Evolutionary conservation across 345 rosid species (phyloP), one percentile per base, ranked within the genome.

Genomic region (Litchi chinensis): DNA sequence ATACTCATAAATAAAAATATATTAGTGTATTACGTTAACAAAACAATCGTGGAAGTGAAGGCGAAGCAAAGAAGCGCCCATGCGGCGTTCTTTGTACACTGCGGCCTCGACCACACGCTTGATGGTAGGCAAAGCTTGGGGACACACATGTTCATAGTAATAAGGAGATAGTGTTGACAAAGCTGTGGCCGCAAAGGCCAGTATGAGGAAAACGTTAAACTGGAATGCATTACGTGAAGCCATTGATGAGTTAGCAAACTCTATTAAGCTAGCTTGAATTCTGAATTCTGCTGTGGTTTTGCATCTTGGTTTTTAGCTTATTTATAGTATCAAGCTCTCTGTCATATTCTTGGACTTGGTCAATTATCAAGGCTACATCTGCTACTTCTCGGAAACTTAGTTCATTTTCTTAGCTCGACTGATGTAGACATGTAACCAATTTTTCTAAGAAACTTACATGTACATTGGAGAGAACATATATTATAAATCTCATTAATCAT

Each of bases 11-110:
- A n/a, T n/a, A n/a, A n/a, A n/a, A n/a, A n/a, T n/a, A n/a, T n/a
- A n/a, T n/a, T 46, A 70, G 90, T 88, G 12, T 7, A 7, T 82
- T 86, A 84, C 94, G 74, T 89, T 76, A 50, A 89, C 92, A 32
- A 90, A 90, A 84, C 92, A 90, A 72, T 90, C 92, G 41, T 90
- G 93, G 80, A 88, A 90, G 75, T 90, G 92, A 24, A 90, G 88
- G 66, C 92, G 91, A 70, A 87, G 85, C 67, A 90, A 79, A 24
- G 90, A 89, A 21, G 94, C 94, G 1, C 88, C 91, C 86, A 91
- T 87, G 76, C 94, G 91, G 28, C 86, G 65, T 79, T 89, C 92
- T 0, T 71, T 84, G 9, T 75, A 71, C 10, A 89, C 80, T 1
- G 91, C 94, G 5, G 84, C 74, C 59, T 69, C 68, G 41, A 88